Evolutionary conservation across 495 filamentous ascomycete genomes (phyloP).

Genomic region (Penicillium roqueforti): DNA sequence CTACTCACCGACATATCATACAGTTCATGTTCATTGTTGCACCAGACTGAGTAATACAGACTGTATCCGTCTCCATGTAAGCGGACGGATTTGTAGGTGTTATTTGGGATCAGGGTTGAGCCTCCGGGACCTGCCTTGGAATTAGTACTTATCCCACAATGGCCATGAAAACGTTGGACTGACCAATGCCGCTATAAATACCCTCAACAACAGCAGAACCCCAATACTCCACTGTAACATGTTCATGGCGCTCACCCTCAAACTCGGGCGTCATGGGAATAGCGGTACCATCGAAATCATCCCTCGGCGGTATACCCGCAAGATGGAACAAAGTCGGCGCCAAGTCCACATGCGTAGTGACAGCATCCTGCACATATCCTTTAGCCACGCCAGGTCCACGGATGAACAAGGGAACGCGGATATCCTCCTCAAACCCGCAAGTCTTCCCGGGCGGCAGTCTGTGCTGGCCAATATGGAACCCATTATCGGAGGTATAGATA

Average conservation of each 20-base stretch:
- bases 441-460: constrained; percentile 67
- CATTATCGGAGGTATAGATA: constrained; percentile 70
- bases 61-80: constrained; percentile 52
- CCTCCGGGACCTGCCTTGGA: constrained; percentile 19
- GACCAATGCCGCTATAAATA: constrained; percentile 29
- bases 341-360: constrained; percentile 66
- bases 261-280: constrained; percentile 45
- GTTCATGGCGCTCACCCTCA: constrained; percentile 50
- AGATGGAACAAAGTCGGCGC: constrained; percentile 60
- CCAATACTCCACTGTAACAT: constrained; percentile 66
- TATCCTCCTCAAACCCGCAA: constrained; percentile 69
- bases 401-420: constrained; percentile 63
- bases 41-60: constrained; percentile 64
- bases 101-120: constrained; percentile 37
- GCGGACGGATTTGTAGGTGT: constrained; percentile 62
- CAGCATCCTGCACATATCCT: constrained; percentile 44
- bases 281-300: constrained; percentile 57
- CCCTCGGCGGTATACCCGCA: constrained; percentile 43
- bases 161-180: background rate
- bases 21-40: constrained; percentile 59
- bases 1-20: constrained; percentile 53
- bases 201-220: constrained; percentile 52
- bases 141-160: background rate
- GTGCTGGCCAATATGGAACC: constrained; percentile 73
- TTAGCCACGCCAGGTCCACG: constrained; percentile 54